Evolutionary conservation across 768 basidiomycete species (phyloP), one percentile per base, ranked within the genome.

Genomic region (Ephemerocybe angulata): DNA sequence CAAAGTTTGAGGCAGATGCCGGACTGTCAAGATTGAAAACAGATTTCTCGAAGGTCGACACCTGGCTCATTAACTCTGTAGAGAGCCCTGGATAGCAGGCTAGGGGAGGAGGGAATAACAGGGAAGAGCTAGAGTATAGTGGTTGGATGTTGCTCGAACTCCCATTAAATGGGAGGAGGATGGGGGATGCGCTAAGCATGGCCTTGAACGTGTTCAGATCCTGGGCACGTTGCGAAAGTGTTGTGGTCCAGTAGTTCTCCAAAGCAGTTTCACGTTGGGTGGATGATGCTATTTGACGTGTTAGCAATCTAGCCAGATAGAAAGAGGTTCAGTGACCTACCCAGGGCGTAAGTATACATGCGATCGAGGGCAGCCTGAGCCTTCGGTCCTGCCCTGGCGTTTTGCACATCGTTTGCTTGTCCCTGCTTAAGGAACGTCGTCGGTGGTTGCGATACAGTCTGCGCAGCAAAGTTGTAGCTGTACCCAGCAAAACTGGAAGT

Each of bases 101-200:
- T 1, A 84, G 63, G 0, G 86, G 83, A 11, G 83, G 79, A 8
- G 86, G 84, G 61, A 86, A 86, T 12, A 73, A 64, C 3, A 68
- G 58, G 4, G 76, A 58, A 13, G 78, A 73, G 54, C 69, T 69
- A 3, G 70, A 67, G 48, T 85, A 67, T 17, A 83, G 62, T 27
- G 68, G 66, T 15, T 70, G 63, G 29, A 84, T 63, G 8, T 72
- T 52, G 4, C 55, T 60, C n/a, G 70, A 66, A 11, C 75, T 76
- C 21, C 79, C 79, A 62, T 87, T 79, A 61, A 86, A 85, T 7
- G 84, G 81, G n/a, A 84, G 60, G 27, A 84, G 59, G 44, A 84
- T 72, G 2, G 78, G 76, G 2, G 82, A 75, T 24, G 70, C 66
- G 50, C 69, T 69, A 30, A 86, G 53, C 3, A 74, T 72, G 8